Evolutionary conservation across 1,284 basidiomycete species (phyloP).

Genomic region (Meira nashicola): DNA sequence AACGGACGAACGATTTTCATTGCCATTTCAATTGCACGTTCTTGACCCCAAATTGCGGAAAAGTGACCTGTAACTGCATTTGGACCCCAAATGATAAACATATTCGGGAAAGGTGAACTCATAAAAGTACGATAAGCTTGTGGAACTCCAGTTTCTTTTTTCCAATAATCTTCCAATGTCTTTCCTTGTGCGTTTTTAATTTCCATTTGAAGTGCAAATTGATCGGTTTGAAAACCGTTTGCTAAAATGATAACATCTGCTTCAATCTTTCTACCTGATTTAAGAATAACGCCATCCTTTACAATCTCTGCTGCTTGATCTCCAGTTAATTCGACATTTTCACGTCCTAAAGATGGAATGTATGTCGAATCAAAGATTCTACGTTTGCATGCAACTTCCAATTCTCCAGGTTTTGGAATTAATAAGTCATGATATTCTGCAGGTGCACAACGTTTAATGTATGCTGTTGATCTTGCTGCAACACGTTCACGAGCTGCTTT

Average conservation of each 20-base stretch:
- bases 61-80: slow-evolving; percentile 47
- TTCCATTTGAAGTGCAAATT: slow-evolving; percentile 36
- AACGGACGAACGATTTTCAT: slow-evolving; percentile 3
- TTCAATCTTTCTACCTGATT: slow-evolving; percentile 33
- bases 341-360: slow-evolving; percentile 28
- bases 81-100: slow-evolving; percentile 39
- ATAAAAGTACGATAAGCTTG: slow-evolving; percentile 39
- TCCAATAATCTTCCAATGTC: slow-evolving; percentile 35
- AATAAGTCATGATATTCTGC: slow-evolving; percentile 43
- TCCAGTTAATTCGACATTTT: slow-evolving; percentile 33
- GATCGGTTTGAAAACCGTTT: slow-evolving; percentile 41
- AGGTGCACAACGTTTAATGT: slow-evolving; percentile 40
- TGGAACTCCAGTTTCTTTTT: slow-evolving; percentile 36
- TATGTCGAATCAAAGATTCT: slow-evolving; percentile 43
- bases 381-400: slow-evolving; percentile 29
- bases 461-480: slow-evolving; percentile 25
- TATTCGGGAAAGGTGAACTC: slow-evolving; percentile 45
- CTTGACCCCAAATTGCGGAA: slow-evolving; percentile 13
- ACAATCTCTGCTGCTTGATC: slow-evolving; percentile 39
- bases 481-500: slow-evolving; percentile 20
- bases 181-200: slow-evolving; percentile 26
- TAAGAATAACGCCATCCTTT: slow-evolving; percentile 35
- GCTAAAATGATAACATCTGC: slow-evolving; percentile 51
- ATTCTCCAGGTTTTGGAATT: slow-evolving; percentile 27
- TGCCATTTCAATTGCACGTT: slow-evolving; percentile 34